Base-by-base conservation (phyloP, 768 basidiomycete species). In the Pisolithus albus region DNA sequence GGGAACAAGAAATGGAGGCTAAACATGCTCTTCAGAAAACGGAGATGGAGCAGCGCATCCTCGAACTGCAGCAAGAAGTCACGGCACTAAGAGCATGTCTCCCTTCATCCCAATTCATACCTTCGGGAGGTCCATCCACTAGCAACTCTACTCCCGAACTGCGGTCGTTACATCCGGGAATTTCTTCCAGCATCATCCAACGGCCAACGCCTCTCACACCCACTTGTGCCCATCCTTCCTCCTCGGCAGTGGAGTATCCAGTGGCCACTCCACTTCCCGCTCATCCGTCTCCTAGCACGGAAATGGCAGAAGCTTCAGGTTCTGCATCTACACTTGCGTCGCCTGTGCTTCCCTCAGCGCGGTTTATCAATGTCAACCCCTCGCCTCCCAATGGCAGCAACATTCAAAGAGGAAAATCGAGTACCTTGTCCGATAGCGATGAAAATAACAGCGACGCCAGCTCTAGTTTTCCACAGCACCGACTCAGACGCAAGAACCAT, bases 1-100 rank as follows among this genome's bases (percentile, higher is more conserved):
- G 87, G 86, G 87, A 89, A 59, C 72, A 76, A 56, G 81, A 83
- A 52, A 82, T 85, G 54, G 87, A 87, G 67, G 75, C 75, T 9
- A 83, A 75, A 58, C 75, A 72, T 47, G 57, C 66, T 13, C 77
- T 80, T 56, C 66, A 72, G 43, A 78, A 84, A 52, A 77, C 75
- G 24, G 80, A 84, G 60, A 76, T 79, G 71, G 81, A 86, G 59
- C 68, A 72, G 19, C 74, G 75, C 45, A 71, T 87, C 56, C 56
- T 71, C 3, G 76, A 76, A 52, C 74, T 84, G 74, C 78, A 73
- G 23, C 73, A 75, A 56, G 78, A 84, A 59, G 70, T 84, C 50
- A 59, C 70, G 26, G 59, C 67, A 16, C 70, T 83, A 47, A 74
- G 72, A 53, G 66, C 73, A 18, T 72, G 69, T 47, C 61, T 78